Evolutionary conservation across 1,284 basidiomycete genomes (phyloP).

Genomic region (Earliella scabrosa): DNA sequence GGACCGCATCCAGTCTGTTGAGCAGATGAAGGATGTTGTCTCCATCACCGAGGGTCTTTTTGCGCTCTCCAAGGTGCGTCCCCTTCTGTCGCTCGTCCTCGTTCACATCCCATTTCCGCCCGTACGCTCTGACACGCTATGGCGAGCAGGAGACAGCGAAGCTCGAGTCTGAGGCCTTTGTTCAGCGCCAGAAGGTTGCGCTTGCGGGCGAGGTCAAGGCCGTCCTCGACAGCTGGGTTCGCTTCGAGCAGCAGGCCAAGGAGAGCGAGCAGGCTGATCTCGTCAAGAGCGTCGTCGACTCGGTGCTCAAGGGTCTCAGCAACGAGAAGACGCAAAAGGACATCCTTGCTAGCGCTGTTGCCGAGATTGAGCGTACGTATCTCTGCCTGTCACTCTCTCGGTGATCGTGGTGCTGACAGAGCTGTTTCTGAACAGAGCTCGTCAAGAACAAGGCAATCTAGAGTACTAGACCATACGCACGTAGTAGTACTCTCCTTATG

Average conservation of each 20-base stretch:
- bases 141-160: conserved; percentile 82
- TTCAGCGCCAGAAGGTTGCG: conserved; percentile 88
- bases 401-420: conserved; percentile 12
- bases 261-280: conserved; percentile 95
- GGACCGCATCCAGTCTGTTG: conserved; percentile 90
- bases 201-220: conserved; percentile 91
- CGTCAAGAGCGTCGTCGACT: conserved; percentile 85
- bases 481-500: too few relatives aligned
- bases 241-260: conserved; percentile 95
- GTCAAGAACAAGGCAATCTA: conserved; percentile 75
- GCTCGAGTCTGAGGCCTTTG: conserved; percentile 90
- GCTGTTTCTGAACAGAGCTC: conserved; percentile 50
- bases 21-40: conserved; percentile 94
- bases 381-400: background rate
- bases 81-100: background rate
- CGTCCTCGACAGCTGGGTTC: conserved; percentile 98
- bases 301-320: conserved; percentile 81
- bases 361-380: conserved; percentile 91
- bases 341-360: conserved; percentile 83
- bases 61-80: conserved; percentile 83
- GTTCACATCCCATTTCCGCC: background rate
- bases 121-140: background rate
- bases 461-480: too few relatives aligned
- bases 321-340: conserved; percentile 96
- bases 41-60: conserved; percentile 91